Evolutionary conservation across 2,329 filamentous ascomycete species (phyloP).

Genomic region (Coniochaeta sp.): DNA sequence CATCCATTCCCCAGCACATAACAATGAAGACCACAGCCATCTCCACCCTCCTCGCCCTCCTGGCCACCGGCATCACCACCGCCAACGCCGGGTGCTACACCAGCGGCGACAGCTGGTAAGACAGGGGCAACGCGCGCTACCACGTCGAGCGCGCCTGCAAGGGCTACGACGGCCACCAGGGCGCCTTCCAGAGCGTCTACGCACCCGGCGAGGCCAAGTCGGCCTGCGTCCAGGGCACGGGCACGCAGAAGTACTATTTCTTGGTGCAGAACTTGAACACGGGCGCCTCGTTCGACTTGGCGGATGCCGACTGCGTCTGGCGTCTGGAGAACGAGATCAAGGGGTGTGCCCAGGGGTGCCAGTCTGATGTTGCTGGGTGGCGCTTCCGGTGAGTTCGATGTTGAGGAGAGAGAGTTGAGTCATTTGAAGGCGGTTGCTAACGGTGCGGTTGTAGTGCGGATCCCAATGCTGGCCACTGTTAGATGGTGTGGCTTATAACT

Average conservation of each 20-base stretch:
- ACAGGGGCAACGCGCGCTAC: conserved; percentile 2
- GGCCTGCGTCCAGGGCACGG: conserved; percentile 3
- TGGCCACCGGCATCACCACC: neutral
- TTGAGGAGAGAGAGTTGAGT: neutral
- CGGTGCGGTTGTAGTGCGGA: neutral
- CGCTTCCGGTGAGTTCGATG: conserved; percentile 3
- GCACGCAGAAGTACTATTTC: neutral
- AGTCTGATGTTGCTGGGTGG: conserved; percentile 3
- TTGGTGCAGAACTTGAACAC: conserved; percentile 4
- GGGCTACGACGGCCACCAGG: neutral
- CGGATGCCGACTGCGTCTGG: conserved; percentile 2
- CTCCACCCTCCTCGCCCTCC: conserved; percentile 1
- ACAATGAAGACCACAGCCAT: conserved; percentile 3
- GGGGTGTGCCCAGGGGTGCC: conserved; percentile 1
- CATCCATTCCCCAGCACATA: neutral
- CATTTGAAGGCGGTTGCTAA: neutral
- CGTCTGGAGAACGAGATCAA: conserved; percentile 6
- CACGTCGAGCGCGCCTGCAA: conserved; percentile 5
- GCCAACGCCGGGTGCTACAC: neutral
- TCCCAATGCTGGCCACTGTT: neutral
- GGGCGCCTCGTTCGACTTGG: neutral
- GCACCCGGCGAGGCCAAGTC: conserved; percentile 1
- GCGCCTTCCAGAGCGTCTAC: conserved; percentile 2
- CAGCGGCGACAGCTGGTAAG: conserved; percentile 3
- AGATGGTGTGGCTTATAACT: neutral